phyloP scores from a whole-genome alignment of 2,329 filamentous ascomycete genomes.

The Cercospora berteroae region DNA sequence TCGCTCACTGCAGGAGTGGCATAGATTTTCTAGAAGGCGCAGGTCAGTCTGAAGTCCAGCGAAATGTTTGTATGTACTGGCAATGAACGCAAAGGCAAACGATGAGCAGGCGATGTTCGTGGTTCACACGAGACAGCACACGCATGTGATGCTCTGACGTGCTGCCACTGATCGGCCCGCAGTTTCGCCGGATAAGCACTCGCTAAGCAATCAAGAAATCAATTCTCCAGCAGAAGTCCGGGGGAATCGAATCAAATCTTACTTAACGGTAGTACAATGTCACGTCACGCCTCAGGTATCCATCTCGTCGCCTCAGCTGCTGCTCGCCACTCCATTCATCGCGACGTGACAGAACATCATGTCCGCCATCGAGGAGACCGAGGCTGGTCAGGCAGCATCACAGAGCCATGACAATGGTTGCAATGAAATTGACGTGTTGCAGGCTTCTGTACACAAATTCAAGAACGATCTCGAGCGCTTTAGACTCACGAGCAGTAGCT shows the following conservation, averaged over 20 bases:
- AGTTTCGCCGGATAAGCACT: slow-evolving; percentile 6
- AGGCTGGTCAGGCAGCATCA: not conserved
- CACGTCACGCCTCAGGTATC: not conserved
- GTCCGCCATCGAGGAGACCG: not conserved
- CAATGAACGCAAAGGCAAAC: not conserved
- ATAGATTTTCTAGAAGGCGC: not conserved
- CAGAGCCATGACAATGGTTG: not conserved
- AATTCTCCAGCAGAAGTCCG: not conserved
- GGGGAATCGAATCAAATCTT: not conserved
- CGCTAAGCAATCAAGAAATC: not conserved
- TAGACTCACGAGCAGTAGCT: slow-evolving; percentile 11
- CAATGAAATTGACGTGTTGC: not conserved
- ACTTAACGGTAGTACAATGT: not conserved
- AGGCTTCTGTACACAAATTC: slow-evolving; percentile 12
- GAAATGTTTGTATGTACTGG: not conserved
- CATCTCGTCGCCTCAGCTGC: not conserved
- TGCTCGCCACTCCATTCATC: not conserved
- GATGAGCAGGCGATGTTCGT: not conserved
- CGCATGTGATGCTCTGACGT: slow-evolving; percentile 10
- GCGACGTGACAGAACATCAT: not conserved
- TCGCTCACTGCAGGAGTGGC: slow-evolving; percentile 4
- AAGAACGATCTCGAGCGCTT: slow-evolving; percentile 24
- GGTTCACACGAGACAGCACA: slow-evolving; percentile 1
- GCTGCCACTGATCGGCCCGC: slow-evolving; percentile 1
- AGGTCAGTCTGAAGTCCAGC: not conserved